Percentiles rank a stretch among this genome's conserved stretches.
Evolutionary conservation across 352 stramenopile species (phyloP).

Genomic region (Pythium apleroticum): DNA sequence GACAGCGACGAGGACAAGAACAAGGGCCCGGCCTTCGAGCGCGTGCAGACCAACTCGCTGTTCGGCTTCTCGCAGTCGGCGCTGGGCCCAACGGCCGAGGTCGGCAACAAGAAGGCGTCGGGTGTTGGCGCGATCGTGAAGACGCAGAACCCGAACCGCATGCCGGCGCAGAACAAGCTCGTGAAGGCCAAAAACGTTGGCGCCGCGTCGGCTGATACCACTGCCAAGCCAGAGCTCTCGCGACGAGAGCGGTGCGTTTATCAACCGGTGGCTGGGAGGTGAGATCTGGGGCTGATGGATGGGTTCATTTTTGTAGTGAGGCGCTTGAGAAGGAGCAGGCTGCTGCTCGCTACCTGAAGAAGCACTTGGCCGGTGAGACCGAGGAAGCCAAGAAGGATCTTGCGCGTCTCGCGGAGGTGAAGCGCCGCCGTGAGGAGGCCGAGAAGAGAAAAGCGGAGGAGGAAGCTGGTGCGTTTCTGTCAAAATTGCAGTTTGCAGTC

Average conservation of each 20-base stretch:
- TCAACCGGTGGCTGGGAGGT: background rate
- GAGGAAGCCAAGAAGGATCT: slow-evolving; percentile 87
- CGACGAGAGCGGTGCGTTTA: slow-evolving; percentile 68
- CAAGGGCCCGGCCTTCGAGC: slow-evolving; percentile 65
- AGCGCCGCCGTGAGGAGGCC: slow-evolving; percentile 78
- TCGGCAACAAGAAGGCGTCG: slow-evolving; percentile 69
- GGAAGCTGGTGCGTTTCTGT: slow-evolving; percentile 52
- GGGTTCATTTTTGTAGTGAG: slow-evolving; percentile 35
- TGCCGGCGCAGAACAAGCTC: slow-evolving; percentile 69
- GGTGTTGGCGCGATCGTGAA: slow-evolving; percentile 70
- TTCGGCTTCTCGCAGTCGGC: slow-evolving; percentile 68
- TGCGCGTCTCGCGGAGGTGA: slow-evolving; percentile 72
- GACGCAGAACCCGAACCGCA: slow-evolving; percentile 82
- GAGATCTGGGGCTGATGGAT: background rate
- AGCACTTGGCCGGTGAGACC: slow-evolving; percentile 83
- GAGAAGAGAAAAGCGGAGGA: slow-evolving; percentile 81
- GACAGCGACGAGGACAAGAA: slow-evolving; percentile 36
- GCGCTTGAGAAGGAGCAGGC: slow-evolving; percentile 84
- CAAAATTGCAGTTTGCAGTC: too few relatives aligned
- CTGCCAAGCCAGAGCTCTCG: slow-evolving; percentile 69
- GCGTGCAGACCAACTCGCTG: slow-evolving; percentile 71
- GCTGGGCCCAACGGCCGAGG: slow-evolving; percentile 54
- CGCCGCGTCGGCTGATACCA: slow-evolving; percentile 34
- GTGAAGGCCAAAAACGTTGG: slow-evolving; percentile 89
- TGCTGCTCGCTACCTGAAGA: slow-evolving; percentile 77